Conservation (phyloP, 2,329 filamentous ascomycete species). For the Penicillium decumbens region DNA sequence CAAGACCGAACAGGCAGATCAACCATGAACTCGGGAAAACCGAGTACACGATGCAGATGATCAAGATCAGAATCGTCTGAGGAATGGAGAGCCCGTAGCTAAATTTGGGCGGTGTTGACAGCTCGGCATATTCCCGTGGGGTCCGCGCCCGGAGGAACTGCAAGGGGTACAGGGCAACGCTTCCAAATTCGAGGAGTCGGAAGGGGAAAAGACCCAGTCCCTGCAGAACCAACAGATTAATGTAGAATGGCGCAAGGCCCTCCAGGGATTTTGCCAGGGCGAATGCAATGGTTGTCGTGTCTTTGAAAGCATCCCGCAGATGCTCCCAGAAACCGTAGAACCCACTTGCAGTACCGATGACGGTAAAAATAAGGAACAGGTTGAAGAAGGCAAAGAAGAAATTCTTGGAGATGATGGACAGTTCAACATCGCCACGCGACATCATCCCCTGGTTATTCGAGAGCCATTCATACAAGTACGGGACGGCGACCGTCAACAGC, state of each 20-base stretch:
- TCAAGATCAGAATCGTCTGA: conserved; percentile 85
- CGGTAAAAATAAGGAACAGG: conserved; percentile 90
- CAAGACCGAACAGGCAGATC: conserved; percentile 70
- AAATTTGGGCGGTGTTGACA: conserved; percentile 78
- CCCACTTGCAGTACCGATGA: conserved; percentile 73
- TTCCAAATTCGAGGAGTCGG: conserved; percentile 82
- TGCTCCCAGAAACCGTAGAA: conserved; percentile 62
- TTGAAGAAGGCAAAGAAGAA: conserved; percentile 99
- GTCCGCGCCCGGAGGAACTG: conserved; percentile 74
- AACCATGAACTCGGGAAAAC: conserved; percentile 74
- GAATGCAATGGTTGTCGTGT: conserved; percentile 72
- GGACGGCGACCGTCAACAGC: conserved; percentile 80
- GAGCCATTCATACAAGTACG: conserved; percentile 89
- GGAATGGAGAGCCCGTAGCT: conserved; percentile 96
- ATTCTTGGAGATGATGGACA: conserved; percentile 95
- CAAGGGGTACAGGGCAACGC: conserved; percentile 77
- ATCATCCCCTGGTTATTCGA: conserved; percentile 91
- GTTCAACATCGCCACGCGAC: conserved; percentile 86
- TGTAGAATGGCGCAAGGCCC: conserved; percentile 75
- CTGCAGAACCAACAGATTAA: conserved; percentile 89
- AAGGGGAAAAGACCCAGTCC: conserved; percentile 91
- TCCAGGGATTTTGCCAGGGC: conserved; percentile 72
- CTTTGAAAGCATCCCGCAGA: conserved; percentile 68
- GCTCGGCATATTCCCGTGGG: conserved; percentile 79
- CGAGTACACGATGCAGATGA: conserved; percentile 93